These are phyloP conservation scores for Chytridium lagenaria DNA, from an alignment of 371 early-diverging fungal species.

Conservation along the genomic window DNA sequence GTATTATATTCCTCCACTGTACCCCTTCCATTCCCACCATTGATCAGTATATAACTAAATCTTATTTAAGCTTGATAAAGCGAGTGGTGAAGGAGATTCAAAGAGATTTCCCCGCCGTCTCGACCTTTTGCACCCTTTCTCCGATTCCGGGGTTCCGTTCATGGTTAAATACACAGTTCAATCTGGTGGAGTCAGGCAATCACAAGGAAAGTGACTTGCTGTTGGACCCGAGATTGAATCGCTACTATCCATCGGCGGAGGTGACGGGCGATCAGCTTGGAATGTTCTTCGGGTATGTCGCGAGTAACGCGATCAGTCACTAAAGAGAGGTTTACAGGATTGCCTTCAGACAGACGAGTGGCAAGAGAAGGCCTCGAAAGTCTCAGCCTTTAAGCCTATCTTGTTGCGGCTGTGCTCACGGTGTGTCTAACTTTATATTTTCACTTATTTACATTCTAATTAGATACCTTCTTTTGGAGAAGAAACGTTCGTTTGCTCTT, in stretches of 20 bases:
- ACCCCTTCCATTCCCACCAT: background rate
- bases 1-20: background rate
- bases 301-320: background rate
- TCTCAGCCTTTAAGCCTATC: slow-evolving; percentile 61
- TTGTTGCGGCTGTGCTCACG: slow-evolving; percentile 71
- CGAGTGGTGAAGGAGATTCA: slow-evolving; percentile 77
- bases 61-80: slow-evolving; percentile 67
- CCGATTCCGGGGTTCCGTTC: slow-evolving; percentile 83
- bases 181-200: slow-evolving; percentile 18
- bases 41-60: background rate
- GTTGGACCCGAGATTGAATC: slow-evolving; percentile 35
- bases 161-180: slow-evolving; percentile 66
- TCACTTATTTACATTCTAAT: background rate
- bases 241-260: slow-evolving; percentile 12
- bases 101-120: slow-evolving; percentile 65
- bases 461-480: slow-evolving; percentile 69
- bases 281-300: slow-evolving; percentile 8
- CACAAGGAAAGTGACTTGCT: slow-evolving; percentile 20
- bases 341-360: slow-evolving; percentile 17
- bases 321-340: slow-evolving; percentile 3
- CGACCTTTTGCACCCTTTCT: slow-evolving; percentile 82
- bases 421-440: slow-evolving; percentile 38
- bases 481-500: slow-evolving; percentile 63
- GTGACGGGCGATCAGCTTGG: background rate
- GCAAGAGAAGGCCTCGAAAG: background rate